A percentile compares a stretch with the other conserved stretches of the same genome.
These are phyloP conservation scores for Groenewaldozyma tartarivorans DNA, from an alignment of 805 yeast species.

Conservation along the genomic window DNA sequence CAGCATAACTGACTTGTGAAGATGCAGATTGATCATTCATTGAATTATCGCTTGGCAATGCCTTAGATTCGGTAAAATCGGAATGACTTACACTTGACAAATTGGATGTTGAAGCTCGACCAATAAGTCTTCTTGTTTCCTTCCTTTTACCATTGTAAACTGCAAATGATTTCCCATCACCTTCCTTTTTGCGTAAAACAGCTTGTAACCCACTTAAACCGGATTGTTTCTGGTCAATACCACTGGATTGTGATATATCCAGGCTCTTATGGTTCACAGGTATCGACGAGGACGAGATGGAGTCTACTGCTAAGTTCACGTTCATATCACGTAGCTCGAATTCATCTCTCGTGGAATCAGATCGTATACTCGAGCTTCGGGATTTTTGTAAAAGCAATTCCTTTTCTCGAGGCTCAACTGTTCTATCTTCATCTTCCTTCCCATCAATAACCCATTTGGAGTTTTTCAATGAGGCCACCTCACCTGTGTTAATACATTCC, in stretches of 20 bases:
- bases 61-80: not conserved
- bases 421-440: slow-evolving; percentile 7
- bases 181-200: not conserved
- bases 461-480: slow-evolving; percentile 10
- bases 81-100: not conserved
- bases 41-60: not conserved
- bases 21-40: not conserved
- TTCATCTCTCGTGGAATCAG: not conserved
- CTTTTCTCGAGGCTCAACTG: slow-evolving; percentile 1
- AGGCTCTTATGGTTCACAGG: not conserved
- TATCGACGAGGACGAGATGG: not conserved
- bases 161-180: not conserved
- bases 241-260: not conserved
- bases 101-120: slow-evolving; percentile 4
- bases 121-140: slow-evolving; percentile 5
- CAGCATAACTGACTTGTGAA: slow-evolving; percentile 19
- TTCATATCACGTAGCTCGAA: too few species aligned
- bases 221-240: too few species aligned
- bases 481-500: slow-evolving; percentile 25
- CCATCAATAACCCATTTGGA: slow-evolving; percentile 15
- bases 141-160: not conserved
- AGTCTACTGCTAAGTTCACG: too few species aligned
- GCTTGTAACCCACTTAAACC: too few species aligned
- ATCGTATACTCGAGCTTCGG: not conserved
- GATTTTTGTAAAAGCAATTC: not conserved